Evolutionary conservation across 2,329 filamentous ascomycete genomes (phyloP), one percentile per base, ranked within the genome.

Genomic region (Pseudogymnoascus sp.): DNA sequence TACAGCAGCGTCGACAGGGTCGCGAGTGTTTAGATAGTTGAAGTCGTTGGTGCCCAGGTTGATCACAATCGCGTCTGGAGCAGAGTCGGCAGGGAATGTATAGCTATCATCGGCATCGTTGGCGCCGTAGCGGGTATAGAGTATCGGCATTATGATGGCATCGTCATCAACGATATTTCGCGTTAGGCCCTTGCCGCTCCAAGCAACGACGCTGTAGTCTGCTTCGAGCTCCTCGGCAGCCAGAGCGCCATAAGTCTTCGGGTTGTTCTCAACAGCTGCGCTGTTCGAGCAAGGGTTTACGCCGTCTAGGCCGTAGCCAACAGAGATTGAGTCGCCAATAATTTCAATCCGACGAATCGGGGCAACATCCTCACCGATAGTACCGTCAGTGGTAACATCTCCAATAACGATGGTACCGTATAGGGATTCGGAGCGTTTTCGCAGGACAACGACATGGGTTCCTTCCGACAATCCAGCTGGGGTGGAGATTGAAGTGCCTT

Each of bases 21-120:
- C 63, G 1, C 71, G 67, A 6, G 66, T 65, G 26, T 63, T 64
- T 9, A 70, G 64, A 63, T 75, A 75, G 39, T 69, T 68, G 61
- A 75, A 76, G 65, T 76, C 74, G 61, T 76, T 77, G 41, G 74
- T 77, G 30, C 74, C 74, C 0, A 77, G 71, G 61, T 75, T 75
- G 63, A 77, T 73, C 15, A 77, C 74, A 0, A 77, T 71, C 12
- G 70, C 71, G 39, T 75, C 69, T 10, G 71, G 63, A 58, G 69
- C 26, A n/a, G 61, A 52, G 1, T 10, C 45, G 26, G 45, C 60
- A 39, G 73, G 71, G 61, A 75, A 76, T 1, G 70, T 66, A 65
- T 75, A 76, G 58, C 67, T 73, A 60, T 67, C 67, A 13, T 71
- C 66, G 0, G 68, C 67, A 35, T 76, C 74, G 58, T 74, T 72